Base-by-base conservation (phyloP, 1,139 yeast genomes). In the Protomyces lactucae-debilis region DNA sequence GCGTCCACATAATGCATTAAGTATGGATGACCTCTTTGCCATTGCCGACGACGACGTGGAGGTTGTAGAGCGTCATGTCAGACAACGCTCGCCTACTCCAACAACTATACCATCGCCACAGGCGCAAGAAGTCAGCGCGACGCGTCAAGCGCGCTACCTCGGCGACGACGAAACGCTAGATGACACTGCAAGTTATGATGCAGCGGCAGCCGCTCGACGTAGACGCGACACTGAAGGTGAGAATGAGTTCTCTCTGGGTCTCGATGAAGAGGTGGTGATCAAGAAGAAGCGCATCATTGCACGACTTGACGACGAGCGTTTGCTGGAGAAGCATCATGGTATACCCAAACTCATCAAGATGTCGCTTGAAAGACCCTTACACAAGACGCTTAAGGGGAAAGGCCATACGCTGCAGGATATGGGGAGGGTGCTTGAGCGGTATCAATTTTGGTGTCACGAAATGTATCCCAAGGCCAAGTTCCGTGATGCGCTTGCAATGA, bases 401-500 rank as follows among this genome's bases (percentile, higher is more conserved):
- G 79, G 79, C 3, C 73, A 75, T 57, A 79, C 68, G 66, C 69
- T 77, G 65, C 78, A 78, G 21, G 84, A 83, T 68, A 71, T 83
- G 61, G 73, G 77, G 8, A 75, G 77, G 54, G 77, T 89, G 1
- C 75, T 88, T 35, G 84, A 82, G 67, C 84, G 83, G 70, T 89
- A 88, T 74, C 95, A 88, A 74, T 74, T 89, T 39, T 89, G 96
- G 96, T 91, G 92, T 35, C 96, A 89, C 73, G 82, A 85, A 3
- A 72, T 89, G 61, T 89, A 82, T 70, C 95, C 96, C 10, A 85
- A 85, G 73, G 91, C 95, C 1, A 85, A 82, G 67, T 88, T 89
- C 69, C 77, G 79, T 64, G 96, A 88, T 72, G 86, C 83, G 66
- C 67, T 78, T 3, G 65, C 70, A 21, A 69, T 77, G 55, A 71